These are phyloP conservation scores for Thermoascus crustaceus DNA, from an alignment of 2,329 filamentous ascomycete species.

Conservation along the genomic window DNA sequence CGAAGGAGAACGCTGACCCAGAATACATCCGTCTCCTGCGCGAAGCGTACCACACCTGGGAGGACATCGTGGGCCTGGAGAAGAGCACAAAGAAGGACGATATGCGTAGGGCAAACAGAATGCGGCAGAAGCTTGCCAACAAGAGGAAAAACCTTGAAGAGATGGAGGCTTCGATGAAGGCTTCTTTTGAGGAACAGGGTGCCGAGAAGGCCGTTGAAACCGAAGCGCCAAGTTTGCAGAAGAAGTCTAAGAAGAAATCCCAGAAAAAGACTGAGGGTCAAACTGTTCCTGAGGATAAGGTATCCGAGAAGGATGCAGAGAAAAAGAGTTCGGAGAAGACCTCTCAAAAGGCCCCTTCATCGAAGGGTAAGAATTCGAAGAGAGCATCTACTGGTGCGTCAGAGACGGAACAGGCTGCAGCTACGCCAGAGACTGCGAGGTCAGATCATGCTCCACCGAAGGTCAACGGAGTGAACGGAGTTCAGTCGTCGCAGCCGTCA, in stretches of 20 bases:
- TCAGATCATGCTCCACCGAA: too few relatives aligned
- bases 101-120: neutral
- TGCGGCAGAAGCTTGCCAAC: constrained; percentile 1
- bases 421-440: too few relatives aligned
- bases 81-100: neutral
- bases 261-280: neutral
- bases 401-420: too few relatives aligned
- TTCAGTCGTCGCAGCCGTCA: neutral
- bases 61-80: neutral
- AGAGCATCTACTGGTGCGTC: too few relatives aligned
- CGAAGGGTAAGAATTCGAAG: too few relatives aligned
- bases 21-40: constrained; percentile 4
- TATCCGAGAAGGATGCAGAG: neutral
- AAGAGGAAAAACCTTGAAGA: constrained; percentile 8
- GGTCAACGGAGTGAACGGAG: neutral
- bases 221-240: too few relatives aligned
- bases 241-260: neutral
- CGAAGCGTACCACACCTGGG: constrained; percentile 2
- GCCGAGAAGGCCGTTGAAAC: too few relatives aligned
- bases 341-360: neutral
- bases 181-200: neutral
- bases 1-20: constrained; percentile 4
- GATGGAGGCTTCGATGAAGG: constrained; percentile 6
- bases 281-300: too few relatives aligned
- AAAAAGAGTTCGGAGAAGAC: neutral